Percentiles rank a stretch among this genome's conserved stretches.
phyloP scores from a whole-genome alignment of 2,329 filamentous ascomycete species.

The Akanthomyces dipterigenus region DNA sequence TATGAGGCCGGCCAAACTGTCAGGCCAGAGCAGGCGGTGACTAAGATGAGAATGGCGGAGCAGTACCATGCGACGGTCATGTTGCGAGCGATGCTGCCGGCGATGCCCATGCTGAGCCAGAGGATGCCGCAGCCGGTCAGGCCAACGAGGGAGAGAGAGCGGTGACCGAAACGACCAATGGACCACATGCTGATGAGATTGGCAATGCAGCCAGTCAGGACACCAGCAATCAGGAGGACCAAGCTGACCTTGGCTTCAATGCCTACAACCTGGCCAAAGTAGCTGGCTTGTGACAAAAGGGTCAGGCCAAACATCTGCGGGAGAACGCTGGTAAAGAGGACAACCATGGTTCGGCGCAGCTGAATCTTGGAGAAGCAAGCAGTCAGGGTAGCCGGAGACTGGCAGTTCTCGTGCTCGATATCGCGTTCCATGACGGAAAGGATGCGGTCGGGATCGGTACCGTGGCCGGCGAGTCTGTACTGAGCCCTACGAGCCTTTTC shows the following conservation, averaged over 20 bases:
- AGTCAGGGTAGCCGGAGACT: constrained; percentile 28
- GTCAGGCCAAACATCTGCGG: constrained; percentile 39
- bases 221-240: constrained; percentile 38
- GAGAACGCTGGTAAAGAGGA: constrained; percentile 34
- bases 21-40: constrained; percentile 35
- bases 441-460: constrained; percentile 32
- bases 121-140: constrained; percentile 27
- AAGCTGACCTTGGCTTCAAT: constrained; percentile 27
- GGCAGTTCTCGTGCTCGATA: constrained; percentile 32
- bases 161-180: constrained; percentile 32
- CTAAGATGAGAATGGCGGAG: constrained; percentile 33
- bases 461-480: constrained; percentile 39
- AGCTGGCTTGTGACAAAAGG: constrained; percentile 36
- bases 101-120: constrained; percentile 41
- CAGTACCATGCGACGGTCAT: constrained; percentile 25
- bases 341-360: constrained; percentile 34
- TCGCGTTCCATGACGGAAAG: constrained; percentile 41
- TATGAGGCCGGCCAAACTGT: constrained; percentile 37
- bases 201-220: constrained; percentile 37
- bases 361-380: constrained; percentile 40
- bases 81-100: constrained; percentile 33
- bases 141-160: constrained; percentile 30
- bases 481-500: constrained; percentile 38
- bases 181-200: constrained; percentile 39
- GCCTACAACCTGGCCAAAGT: constrained; percentile 31